phyloP scores from a whole-genome alignment of 2,329 filamentous ascomycete genomes.

The Myriangium duriaei region DNA sequence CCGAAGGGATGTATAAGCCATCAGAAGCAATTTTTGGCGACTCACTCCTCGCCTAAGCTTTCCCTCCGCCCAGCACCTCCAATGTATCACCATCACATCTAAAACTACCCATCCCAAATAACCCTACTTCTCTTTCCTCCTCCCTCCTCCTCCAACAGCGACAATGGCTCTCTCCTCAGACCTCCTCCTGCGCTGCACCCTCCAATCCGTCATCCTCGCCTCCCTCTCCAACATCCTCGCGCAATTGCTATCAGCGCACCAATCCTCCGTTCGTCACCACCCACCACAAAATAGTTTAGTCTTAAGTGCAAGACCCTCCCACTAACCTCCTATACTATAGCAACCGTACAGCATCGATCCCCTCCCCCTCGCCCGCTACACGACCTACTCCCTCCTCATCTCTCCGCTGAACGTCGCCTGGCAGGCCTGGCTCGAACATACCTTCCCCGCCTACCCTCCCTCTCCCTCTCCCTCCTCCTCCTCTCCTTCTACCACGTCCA shows the following conservation, averaged over 20 bases:
- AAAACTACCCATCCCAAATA: too few relatives aligned
- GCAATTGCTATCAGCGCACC: conserved; percentile 54
- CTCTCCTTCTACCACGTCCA: too few relatives aligned
- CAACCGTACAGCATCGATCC: conserved; percentile 50
- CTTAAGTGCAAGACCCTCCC: too few relatives aligned
- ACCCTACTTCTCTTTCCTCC: too few relatives aligned
- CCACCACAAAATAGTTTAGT: too few relatives aligned
- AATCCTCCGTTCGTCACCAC: conserved; percentile 38
- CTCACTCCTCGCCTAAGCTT: too few relatives aligned
- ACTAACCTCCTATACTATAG: conserved; percentile 30
- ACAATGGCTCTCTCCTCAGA: conserved; percentile 4
- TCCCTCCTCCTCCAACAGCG: too few relatives aligned
- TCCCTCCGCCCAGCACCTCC: too few relatives aligned
- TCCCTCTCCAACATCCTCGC: conserved; percentile 61
- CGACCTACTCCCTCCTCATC: conserved; percentile 58
- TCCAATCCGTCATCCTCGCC: conserved; percentile 54
- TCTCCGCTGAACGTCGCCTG: conserved; percentile 77
- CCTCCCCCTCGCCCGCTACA: conserved; percentile 61
- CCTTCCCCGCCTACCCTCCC: conserved; percentile 54
- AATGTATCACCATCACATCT: too few relatives aligned
- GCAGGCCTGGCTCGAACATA: conserved; percentile 66
- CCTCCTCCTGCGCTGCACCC: conserved; percentile 43
- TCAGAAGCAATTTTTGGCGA: too few relatives aligned
- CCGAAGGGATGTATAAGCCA: too few relatives aligned
- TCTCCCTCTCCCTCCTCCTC: conserved; percentile 10